Conservation (phyloP, 2,329 filamentous ascomycete genomes). For the Aureobasidium sp. region DNA sequence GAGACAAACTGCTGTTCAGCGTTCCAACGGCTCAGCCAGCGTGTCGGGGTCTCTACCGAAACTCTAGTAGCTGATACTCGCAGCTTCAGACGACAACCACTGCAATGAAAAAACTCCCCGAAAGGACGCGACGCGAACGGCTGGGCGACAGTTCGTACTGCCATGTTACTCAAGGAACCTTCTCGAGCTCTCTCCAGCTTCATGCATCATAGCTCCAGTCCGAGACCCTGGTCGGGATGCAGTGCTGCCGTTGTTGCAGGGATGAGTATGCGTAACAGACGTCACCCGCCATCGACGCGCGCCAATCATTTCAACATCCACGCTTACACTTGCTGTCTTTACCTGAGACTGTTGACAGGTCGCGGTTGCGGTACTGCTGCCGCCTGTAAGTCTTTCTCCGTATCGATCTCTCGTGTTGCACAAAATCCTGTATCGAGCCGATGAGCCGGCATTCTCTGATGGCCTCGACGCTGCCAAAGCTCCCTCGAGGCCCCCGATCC, state of each 20-base stretch:
- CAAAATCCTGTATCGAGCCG: neutral
- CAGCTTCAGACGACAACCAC: neutral
- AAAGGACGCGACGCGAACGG: neutral
- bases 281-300: slow-evolving; percentile 1
- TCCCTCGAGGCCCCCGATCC: neutral
- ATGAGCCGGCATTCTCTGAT: neutral
- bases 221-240: neutral
- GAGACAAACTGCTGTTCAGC: slow-evolving; percentile 7
- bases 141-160: neutral
- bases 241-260: slow-evolving; percentile 10
- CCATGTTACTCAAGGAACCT: neutral
- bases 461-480: neutral
- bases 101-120: neutral
- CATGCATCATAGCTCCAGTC: slow-evolving; percentile 8
- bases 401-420: neutral
- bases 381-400: neutral
- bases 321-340: slow-evolving; percentile 3
- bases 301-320: slow-evolving; percentile 3
- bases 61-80: neutral
- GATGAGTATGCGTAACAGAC: slow-evolving; percentile 6
- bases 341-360: slow-evolving; percentile 4
- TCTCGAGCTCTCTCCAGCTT: neutral
- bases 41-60: slow-evolving; percentile 1
- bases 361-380: neutral
- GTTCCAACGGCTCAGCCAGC: neutral